A percentile compares a stretch with the other conserved stretches of the same genome.
These are phyloP conservation scores for Crithidia brevicula DNA, from an alignment of 208 protist species.

Conservation along the genomic window DNA sequence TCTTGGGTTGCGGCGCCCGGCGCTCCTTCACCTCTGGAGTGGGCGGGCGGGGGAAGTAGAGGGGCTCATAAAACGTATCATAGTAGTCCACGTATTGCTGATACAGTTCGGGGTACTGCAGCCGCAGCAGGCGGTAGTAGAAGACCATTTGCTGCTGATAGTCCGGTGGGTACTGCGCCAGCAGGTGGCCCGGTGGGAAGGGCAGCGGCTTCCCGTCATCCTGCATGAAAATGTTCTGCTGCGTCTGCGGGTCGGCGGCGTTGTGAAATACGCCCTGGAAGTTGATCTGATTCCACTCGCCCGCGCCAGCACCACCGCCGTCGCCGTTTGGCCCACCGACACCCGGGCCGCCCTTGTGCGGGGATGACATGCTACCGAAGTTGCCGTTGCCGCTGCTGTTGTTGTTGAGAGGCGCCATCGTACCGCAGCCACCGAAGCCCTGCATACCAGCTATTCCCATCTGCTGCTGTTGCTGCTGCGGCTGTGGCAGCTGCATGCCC, in stretches of 20 bases:
- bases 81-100: constrained; percentile 66
- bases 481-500: neutral
- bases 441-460: neutral
- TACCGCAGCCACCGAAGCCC: constrained; percentile 5
- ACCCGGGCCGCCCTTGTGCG: neutral
- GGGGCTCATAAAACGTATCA: constrained; percentile 48
- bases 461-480: constrained; percentile 6
- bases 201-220: constrained; percentile 42
- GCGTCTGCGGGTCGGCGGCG: constrained; percentile 14
- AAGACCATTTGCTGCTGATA: constrained; percentile 55
- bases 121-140: constrained; percentile 53
- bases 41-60: constrained; percentile 26
- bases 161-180: constrained; percentile 50
- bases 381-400: constrained; percentile 2
- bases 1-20: neutral
- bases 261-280: constrained; percentile 29
- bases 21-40: constrained; percentile 9
- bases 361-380: neutral
- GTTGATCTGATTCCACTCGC: constrained; percentile 29
- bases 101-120: constrained; percentile 58
- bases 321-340: neutral
- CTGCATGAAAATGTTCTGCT: constrained; percentile 13
- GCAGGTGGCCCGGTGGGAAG: constrained; percentile 52
- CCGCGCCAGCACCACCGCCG: neutral
- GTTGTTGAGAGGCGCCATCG: neutral